Base-by-base conservation (phyloP, 768 basidiomycete genomes). In the Tricholoma sp. region DNA sequence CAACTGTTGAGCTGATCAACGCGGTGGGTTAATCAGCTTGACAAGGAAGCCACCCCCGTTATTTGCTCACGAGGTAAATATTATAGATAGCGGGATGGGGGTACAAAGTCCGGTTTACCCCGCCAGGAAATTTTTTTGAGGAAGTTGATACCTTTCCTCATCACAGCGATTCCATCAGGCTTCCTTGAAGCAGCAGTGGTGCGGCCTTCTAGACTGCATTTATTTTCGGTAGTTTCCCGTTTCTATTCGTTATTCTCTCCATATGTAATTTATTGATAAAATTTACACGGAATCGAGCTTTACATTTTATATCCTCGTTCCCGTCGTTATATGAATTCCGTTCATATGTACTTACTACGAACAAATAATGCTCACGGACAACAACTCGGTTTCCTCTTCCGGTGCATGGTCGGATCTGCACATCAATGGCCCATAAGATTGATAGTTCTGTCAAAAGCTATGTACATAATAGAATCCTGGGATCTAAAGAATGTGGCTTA, bases 1-100 rank as follows among this genome's bases (percentile, higher is more conserved):
- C 54, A n/a, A 55, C 60, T 16, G 41, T 64, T 27, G 34, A 59
- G 52, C 59, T 65, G 18, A 55, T 57, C 49, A 50, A 63, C n/a
- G 49, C 58, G 43, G 62, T 59, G 52, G 39, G 61, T 57, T 47
- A 37, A 27, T 18, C 21, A 21, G 14, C 1, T 50, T n/a, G 14
- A 21, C 24, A 16, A 11, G 47, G 27, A 29, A 50, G 8, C 9
- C 27, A 16, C 5, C n/a, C 27, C 11, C 14, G 39, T 18, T 37
- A 21, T 46, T 29, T 21, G 18, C 54, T 32, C n/a, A 37, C 9
- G 16, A 16, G 2, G 22, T 1, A 10, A 9, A 6, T 22, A 22
- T 19, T 16, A 22, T 18, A 55, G 54, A 21, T 55, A 10, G 41
- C 16, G 19, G 54, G 54, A 22, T 55, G 35, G 29, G 54, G 54